Percentiles rank a stretch among this genome's conserved stretches.
Evolutionary conservation across 768 basidiomycete species (phyloP).

Genomic region (Boletus reticuloceps): DNA sequence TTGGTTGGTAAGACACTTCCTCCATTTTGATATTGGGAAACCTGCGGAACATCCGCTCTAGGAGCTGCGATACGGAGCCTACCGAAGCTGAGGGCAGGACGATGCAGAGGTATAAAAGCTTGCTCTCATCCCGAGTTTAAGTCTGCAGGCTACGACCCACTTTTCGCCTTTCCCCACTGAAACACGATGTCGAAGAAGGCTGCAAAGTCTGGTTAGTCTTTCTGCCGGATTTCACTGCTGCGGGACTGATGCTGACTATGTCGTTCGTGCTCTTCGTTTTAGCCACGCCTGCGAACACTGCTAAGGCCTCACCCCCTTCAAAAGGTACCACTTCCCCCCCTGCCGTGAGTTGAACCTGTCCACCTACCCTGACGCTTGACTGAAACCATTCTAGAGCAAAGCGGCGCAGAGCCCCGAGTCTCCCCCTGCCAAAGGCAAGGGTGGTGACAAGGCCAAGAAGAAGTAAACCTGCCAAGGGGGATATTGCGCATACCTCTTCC

Average conservation of each 20-base stretch:
- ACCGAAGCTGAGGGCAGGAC: conserved; percentile 31
- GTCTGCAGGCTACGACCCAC: neutral
- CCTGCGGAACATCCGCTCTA: conserved; percentile 1
- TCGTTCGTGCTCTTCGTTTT: neutral
- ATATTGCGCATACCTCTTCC: neutral
- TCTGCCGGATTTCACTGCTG: conserved; percentile 10
- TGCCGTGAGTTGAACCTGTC: conserved; percentile 6
- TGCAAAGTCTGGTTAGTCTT: conserved; percentile 22
- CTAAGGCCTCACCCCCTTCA: conserved; percentile 21
- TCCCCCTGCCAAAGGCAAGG: conserved; percentile 26
- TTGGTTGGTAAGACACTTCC: conserved; percentile 1
- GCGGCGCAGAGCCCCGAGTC: conserved; percentile 22
- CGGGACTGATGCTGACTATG: conserved; percentile 11
- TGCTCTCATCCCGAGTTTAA: neutral
- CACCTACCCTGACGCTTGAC: neutral
- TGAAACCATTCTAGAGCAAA: conserved; percentile 18
- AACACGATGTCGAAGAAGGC: conserved; percentile 24
- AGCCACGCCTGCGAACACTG: conserved; percentile 13
- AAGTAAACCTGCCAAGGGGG: conserved; percentile 16
- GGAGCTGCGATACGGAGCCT: conserved; percentile 13
- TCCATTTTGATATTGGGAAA: conserved; percentile 7
- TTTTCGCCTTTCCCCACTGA: conserved; percentile 3
- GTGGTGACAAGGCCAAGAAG: conserved; percentile 31
- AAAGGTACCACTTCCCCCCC: conserved; percentile 19
- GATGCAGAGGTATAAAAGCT: conserved; percentile 21